Evolutionary conservation across 202 grass and related monocot species (phyloP), one percentile per base, ranked within the genome.

Genomic region (Digitaria exilis): DNA sequence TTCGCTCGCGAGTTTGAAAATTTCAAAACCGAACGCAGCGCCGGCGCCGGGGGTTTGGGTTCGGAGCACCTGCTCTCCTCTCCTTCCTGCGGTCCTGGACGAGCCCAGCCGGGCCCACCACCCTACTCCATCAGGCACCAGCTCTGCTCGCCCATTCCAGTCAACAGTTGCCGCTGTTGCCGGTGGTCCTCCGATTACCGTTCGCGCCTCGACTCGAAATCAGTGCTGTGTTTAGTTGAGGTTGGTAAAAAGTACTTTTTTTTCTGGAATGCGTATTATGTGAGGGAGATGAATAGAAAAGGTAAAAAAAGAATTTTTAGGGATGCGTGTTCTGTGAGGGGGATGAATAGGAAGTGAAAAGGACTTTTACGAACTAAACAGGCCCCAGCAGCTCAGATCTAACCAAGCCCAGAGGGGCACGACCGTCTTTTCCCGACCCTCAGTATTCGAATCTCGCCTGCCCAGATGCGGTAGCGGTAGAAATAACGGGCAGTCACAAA

Each of bases 361-460:
- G n/a, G n/a, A n/a, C n/a, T n/a, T n/a, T n/a, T n/a, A n/a, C n/a
- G n/a, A n/a, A n/a, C n/a, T n/a, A n/a, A n/a, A n/a, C n/a, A n/a
- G n/a, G n/a, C n/a, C n/a, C n/a, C n/a, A n/a, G 41, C 45, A 34
- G 8, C 70, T 55, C 87, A 89, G 77, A 89, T 85, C 87, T 77
- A 81, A 56, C 65, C 60, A 1, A 8, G 6, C 54, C 24, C 76
- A n/a, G n/a, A 19, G 56, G 88, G 83, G 73, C 9, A 79, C 10
- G 25, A 9, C 44, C 28, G 73, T 89, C 88, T 43, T 82, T 82
- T 51, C 44, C 15, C 22, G 2, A 8, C 9, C 26, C n/a, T 31
- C 19, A 16, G 60, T 22, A 78, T 66, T 79, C 79, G 88, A 86
- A 90, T 86, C 83, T 90, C 65, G 51, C 18, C 67, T 79, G 49